Base-by-base conservation (phyloP, 1,139 yeast genomes). In the Hemisphaericaspora subhashii region DNA sequence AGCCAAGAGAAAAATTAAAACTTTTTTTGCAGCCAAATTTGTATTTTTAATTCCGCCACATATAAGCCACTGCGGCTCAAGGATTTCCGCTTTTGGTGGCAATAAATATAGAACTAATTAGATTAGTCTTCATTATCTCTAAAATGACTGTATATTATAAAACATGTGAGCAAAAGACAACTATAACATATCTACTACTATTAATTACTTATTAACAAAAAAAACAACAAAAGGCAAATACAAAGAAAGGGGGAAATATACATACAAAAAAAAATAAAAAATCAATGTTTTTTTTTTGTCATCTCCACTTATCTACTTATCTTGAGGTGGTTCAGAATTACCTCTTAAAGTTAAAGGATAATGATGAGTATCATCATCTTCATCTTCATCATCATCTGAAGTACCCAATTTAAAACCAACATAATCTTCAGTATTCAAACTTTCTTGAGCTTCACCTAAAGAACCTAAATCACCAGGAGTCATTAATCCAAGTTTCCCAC, bases 381-480 rank as follows among this genome's bases (percentile, higher is more conserved):
- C 70, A 11, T 60, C 68, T 18, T 64, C 81, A 26, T 68, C 78
- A 33, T 71, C 78, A 25, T 70, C 79, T 16, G 57, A 60, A 12
- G 70, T 78, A 22, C 87, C 86, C 47, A 90, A 72, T 51, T 74
- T 81, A 78, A 94, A 92, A 9, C 83, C 81, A 41, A 82, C 70
- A 59, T 88, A 92, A 57, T 87, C 96, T 40, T 84, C 94, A 28
- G 87, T 83, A 48, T 83, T 81, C 40, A 88, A 75, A 1, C 74
- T 66, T 57, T 83, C 86, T 42, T 77, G 77, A 29, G 88, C 88
- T 60, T 92, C 98, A 63, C 88, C 97, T 53, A 92, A 72, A 10
- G 96, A 83, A n/a, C 98, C 98, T 51, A 92, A 76, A 61, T 92
- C 98, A 36, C 98, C 98, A 0, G 98, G 98, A 1, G 98, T 92